Evolutionary conservation across 371 early-diverging fungal genomes (phyloP).

Genomic region (Dinochytrium kinnereticum): DNA sequence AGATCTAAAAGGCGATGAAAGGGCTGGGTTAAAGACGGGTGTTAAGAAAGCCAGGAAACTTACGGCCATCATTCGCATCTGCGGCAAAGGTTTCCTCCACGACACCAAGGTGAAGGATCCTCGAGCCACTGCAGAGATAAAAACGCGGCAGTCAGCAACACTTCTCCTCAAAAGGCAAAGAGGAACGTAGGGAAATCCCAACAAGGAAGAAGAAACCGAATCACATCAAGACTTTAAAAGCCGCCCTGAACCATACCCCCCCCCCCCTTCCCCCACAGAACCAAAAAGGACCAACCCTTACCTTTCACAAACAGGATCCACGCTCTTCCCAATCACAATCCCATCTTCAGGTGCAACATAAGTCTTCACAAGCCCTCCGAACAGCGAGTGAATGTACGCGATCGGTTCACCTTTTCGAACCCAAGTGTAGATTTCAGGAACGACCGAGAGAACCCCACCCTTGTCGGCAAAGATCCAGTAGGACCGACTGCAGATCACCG

Average conservation of each 20-base stretch:
- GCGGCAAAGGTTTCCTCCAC: slow-evolving; percentile 62
- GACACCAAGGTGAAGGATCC: slow-evolving; percentile 81
- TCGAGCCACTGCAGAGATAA: slow-evolving; percentile 74
- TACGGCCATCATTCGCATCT: slow-evolving; percentile 17
- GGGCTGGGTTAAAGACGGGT: background rate
- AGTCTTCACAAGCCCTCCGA: slow-evolving; percentile 77
- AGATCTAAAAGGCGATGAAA: background rate
- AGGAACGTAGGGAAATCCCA: background rate
- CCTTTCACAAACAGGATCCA: slow-evolving; percentile 79
- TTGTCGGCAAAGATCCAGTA: slow-evolving; percentile 67
- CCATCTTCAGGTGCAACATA: slow-evolving; percentile 84
- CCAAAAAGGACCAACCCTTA: background rate
- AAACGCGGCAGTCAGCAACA: no score
- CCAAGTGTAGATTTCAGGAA: slow-evolving; percentile 79
- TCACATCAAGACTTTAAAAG: background rate
- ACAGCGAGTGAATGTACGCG: slow-evolving; percentile 78
- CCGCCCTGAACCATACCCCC: no score
- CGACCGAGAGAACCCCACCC: slow-evolving; percentile 70
- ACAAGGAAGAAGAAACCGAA: background rate
- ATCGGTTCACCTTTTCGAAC: slow-evolving; percentile 77
- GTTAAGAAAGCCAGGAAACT: background rate
- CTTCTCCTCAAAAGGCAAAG: no score
- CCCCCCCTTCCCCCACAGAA: no score
- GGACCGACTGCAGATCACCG: slow-evolving; percentile 42
- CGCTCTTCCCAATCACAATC: slow-evolving; percentile 69